A percentile compares a stretch with the other conserved stretches of the same genome.
These are phyloP conservation scores for Fraxinus americana DNA, from an alignment of 257 asterid species.

Conservation along the genomic window DNA sequence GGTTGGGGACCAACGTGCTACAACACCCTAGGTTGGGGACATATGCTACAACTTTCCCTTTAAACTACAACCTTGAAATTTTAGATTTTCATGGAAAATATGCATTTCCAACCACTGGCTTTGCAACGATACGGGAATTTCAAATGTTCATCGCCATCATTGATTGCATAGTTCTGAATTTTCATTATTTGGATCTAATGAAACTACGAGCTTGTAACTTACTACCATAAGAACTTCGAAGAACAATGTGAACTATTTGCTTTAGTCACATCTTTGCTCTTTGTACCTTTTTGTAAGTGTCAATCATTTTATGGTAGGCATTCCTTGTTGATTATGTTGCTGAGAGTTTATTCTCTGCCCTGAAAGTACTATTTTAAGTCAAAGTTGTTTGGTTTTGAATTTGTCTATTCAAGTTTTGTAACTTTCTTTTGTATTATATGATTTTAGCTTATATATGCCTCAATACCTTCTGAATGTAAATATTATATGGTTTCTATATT, in stretches of 20 bases:
- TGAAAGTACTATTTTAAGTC: not conserved
- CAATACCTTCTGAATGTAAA: not conserved
- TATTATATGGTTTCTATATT: not conserved
- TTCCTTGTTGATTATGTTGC: not conserved
- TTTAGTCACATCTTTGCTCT: not conserved
- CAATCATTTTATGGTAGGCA: not conserved
- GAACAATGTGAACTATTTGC: not conserved
- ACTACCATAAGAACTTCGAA: not conserved
- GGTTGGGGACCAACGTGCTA: not conserved
- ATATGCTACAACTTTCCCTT: not conserved
- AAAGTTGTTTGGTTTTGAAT: not conserved
- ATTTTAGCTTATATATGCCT: not conserved
- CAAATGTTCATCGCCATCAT: not conserved
- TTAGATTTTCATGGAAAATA: not conserved
- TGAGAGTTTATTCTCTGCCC: not conserved
- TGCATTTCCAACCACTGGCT: not conserved
- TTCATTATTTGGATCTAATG: not conserved
- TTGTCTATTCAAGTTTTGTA: not conserved
- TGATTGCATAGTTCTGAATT: not conserved
- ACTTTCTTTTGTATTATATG: not conserved
- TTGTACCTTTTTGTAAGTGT: not conserved
- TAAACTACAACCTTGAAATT: not conserved
- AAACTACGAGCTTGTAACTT: not conserved
- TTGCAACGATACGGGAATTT: not conserved
- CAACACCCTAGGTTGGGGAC: not conserved